These are phyloP conservation scores for Beta macrorhiza DNA, from an alignment of 179 eudicot species.

Conservation along the genomic window DNA sequence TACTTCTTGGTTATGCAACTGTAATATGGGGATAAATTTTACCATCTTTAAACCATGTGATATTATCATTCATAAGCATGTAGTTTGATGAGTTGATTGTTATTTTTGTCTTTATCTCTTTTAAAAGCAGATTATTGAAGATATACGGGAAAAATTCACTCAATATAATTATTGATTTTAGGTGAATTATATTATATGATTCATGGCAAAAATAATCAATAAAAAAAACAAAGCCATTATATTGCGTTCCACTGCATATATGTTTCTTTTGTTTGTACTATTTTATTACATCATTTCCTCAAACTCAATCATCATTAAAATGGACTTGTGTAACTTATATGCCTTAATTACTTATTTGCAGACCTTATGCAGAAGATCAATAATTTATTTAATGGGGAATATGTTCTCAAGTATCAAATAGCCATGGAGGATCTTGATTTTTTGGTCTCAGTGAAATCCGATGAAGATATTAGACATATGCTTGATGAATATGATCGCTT, in stretches of 20 bases:
- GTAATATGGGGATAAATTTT: too few species aligned
- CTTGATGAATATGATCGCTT: constrained; percentile 62
- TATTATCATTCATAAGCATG: too few species aligned
- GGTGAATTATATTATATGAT: too few species aligned
- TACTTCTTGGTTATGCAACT: too few species aligned
- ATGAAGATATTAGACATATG: constrained; percentile 73
- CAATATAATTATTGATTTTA: not conserved
- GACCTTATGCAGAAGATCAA: constrained; percentile 62
- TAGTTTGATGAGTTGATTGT: too few species aligned
- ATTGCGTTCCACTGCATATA: not conserved
- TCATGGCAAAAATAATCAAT: not conserved
- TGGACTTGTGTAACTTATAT: not conserved
- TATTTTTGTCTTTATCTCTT: not conserved
- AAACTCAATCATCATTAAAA: too few species aligned
- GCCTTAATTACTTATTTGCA: constrained; percentile 17
- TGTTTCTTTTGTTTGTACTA: not conserved
- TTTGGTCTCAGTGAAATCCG: constrained; percentile 63
- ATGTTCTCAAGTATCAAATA: constrained; percentile 63
- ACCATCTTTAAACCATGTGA: too few species aligned
- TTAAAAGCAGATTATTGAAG: not conserved
- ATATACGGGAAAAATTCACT: not conserved
- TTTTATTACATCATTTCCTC: not conserved
- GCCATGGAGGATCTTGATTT: constrained; percentile 67
- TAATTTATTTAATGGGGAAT: constrained; percentile 47
- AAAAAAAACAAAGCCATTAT: too few species aligned